Conservation (phyloP, 495 filamentous ascomycete species). For the Daldinia loculata region DNA sequence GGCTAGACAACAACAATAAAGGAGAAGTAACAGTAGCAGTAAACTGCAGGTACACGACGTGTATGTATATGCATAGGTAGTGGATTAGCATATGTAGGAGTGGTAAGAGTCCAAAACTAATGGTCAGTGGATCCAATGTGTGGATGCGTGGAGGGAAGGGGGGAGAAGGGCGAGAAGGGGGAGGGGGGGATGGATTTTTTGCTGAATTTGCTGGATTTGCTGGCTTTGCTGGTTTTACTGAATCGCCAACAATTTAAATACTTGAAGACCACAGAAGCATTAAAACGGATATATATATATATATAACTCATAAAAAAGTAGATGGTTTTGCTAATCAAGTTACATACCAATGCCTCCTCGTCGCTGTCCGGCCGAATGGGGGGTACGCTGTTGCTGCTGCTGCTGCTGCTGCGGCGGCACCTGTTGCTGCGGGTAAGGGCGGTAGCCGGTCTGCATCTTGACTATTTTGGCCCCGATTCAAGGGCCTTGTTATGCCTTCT, state of each 20-base stretch:
- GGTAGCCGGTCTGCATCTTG: slow-evolving; percentile 60
- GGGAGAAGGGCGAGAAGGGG: background rate
- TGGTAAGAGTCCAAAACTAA: slow-evolving; percentile 19
- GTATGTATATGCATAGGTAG: slow-evolving; percentile 26
- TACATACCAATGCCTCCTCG: slow-evolving; percentile 60
- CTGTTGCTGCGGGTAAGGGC: slow-evolving; percentile 56
- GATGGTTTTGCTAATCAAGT: slow-evolving; percentile 27
- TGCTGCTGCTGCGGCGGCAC: slow-evolving; percentile 38
- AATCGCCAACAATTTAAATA: slow-evolving; percentile 27
- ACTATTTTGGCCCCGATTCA: slow-evolving; percentile 19
- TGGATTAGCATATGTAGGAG: slow-evolving; percentile 3
- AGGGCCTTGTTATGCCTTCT: background rate
- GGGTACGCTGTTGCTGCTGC: slow-evolving; percentile 41
- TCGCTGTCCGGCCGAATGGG: slow-evolving; percentile 53
- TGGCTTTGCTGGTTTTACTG: background rate
- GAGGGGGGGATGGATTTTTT: background rate
- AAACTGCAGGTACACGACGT: slow-evolving; percentile 22
- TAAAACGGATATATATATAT: background rate
- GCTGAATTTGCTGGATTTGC: background rate
- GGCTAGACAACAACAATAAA: background rate
- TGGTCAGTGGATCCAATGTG: slow-evolving; percentile 37
- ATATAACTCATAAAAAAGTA: too few species aligned
- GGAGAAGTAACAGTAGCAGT: slow-evolving; percentile 10
- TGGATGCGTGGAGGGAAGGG: slow-evolving; percentile 10
- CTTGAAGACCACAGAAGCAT: slow-evolving; percentile 1